Evolutionary conservation across 2,329 filamentous ascomycete genomes (phyloP).

Genomic region (Endocalyx cinctus): DNA sequence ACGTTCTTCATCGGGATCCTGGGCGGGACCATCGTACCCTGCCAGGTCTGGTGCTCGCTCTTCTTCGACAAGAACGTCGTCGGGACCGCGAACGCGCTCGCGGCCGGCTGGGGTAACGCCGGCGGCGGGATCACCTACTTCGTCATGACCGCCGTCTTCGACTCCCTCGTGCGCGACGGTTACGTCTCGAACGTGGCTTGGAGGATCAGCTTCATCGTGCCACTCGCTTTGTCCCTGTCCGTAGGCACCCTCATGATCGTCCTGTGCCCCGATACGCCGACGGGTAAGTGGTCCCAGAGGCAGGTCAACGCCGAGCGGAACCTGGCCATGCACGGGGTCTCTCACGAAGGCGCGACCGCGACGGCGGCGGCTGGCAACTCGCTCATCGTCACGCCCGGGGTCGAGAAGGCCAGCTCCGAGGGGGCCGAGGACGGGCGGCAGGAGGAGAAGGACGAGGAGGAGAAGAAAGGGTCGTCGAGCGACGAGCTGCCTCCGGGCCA

Average conservation of each 20-base stretch:
- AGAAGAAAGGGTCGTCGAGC: no score
- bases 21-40: conserved; percentile 75
- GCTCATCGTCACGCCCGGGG: conserved; percentile 48
- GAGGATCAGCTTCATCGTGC: conserved; percentile 80
- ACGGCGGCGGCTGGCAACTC: conserved; percentile 22
- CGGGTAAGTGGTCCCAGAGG: conserved; percentile 75
- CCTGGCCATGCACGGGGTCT: conserved; percentile 41
- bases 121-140: conserved; percentile 92
- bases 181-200: conserved; percentile 67
- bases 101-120: conserved; percentile 80
- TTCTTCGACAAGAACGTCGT: conserved; percentile 94
- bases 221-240: conserved; percentile 67
- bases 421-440: conserved; percentile 36
- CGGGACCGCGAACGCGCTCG: conserved; percentile 80
- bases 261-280: conserved; percentile 76
- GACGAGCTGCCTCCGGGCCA: no score
- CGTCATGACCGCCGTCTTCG: conserved; percentile 85
- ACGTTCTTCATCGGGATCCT: conserved; percentile 80
- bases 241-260: conserved; percentile 66
- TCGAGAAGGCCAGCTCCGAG: conserved; percentile 39
- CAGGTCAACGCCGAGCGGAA: conserved; percentile 52
- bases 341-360: no score
- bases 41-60: conserved; percentile 87
- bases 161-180: conserved; percentile 63
- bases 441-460: conserved; percentile 15